phyloP scores from a whole-genome alignment of 108 stramenopile genomes.

The Skeletonema marinoi region DNA sequence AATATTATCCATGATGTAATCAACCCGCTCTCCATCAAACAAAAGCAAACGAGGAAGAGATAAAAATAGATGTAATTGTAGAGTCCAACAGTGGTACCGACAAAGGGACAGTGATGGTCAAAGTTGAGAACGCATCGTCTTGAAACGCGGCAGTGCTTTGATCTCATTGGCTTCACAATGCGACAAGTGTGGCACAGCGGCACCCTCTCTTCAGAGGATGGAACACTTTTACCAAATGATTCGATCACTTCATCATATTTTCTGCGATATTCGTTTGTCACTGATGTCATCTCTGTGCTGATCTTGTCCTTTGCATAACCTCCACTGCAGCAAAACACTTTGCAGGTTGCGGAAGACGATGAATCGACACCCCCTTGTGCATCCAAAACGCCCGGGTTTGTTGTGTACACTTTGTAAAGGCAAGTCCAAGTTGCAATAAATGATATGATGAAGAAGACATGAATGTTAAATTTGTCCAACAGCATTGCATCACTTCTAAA shows the following conservation, averaged over 20 bases:
- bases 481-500: constrained; percentile 49
- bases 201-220: constrained; percentile 40
- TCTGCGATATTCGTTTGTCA: constrained; percentile 54
- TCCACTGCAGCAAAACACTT: constrained; percentile 24
- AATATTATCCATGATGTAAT: constrained; percentile 59
- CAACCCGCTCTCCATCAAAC: constrained; percentile 51
- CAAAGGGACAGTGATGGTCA: constrained; percentile 99
- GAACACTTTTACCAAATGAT: constrained; percentile 59
- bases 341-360: constrained; percentile 22
- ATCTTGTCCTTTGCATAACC: constrained; percentile 43
- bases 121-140: constrained; percentile 91
- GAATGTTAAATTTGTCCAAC: constrained; percentile 62
- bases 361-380: constrained; percentile 28
- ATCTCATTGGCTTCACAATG: constrained; percentile 89
- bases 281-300: constrained; percentile 46
- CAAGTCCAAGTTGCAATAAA: constrained; percentile 62
- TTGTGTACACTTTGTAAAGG: constrained; percentile 62
- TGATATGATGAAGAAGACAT: constrained; percentile 53
- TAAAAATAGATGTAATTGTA: constrained; percentile 97
- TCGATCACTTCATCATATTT: constrained; percentile 83
- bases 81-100: constrained; percentile 92
- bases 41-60: constrained; percentile 74
- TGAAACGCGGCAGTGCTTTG: constrained; percentile 93
- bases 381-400: constrained; percentile 77
- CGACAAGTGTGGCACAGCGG: constrained; percentile 95